Conservation (phyloP, 2,329 filamentous ascomycete species). For the Ophiostoma sp. region DNA sequence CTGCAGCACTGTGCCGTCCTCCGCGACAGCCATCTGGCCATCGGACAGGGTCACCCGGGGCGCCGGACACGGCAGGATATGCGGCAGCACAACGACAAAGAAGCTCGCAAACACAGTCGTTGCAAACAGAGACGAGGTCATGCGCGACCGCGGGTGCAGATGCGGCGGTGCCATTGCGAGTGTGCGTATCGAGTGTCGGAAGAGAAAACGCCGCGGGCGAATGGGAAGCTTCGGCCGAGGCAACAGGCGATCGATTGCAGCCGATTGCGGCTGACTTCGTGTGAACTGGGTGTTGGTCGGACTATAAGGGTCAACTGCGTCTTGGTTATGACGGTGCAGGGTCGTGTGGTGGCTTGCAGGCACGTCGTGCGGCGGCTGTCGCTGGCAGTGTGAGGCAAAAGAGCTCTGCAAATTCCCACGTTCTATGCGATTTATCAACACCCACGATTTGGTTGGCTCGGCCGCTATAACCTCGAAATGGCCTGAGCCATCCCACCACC, state of each 20-base stretch:
- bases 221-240: background rate
- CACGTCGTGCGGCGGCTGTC: slow-evolving; percentile 6
- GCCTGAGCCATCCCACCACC: background rate
- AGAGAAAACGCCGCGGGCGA: background rate
- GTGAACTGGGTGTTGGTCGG: background rate
- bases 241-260: background rate
- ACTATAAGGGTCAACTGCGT: background rate
- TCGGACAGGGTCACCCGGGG: slow-evolving; percentile 71
- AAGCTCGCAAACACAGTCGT: slow-evolving; percentile 87
- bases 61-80: slow-evolving; percentile 85
- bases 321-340: background rate
- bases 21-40: slow-evolving; percentile 46
- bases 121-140: slow-evolving; percentile 90
- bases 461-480: slow-evolving; percentile 10
- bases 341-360: background rate
- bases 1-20: slow-evolving; percentile 34
- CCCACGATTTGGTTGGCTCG: slow-evolving; percentile 22
- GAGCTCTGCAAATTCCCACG: slow-evolving; percentile 6
- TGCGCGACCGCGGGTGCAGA: slow-evolving; percentile 87
- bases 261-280: background rate
- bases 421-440: slow-evolving; percentile 17
- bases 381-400: slow-evolving; percentile 7
- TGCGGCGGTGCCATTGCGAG: slow-evolving; percentile 55
- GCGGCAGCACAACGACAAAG: slow-evolving; percentile 84
- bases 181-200: background rate